A percentile compares a stretch with the other conserved stretches of the same genome.
Conservation (phyloP, 768 basidiomycete species). For the Heimioporus sp. region DNA sequence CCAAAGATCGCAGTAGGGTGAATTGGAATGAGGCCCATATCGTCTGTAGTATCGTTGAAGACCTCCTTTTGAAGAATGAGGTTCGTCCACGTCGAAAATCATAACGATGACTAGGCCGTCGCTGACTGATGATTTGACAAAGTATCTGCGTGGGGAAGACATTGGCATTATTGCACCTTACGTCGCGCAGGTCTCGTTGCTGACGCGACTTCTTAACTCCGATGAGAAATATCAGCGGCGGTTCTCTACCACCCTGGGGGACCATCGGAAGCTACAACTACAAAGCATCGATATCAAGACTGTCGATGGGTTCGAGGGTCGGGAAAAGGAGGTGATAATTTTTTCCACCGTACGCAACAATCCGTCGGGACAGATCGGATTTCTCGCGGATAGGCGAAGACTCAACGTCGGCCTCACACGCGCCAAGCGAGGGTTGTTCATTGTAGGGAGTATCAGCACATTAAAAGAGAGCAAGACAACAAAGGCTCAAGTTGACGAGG, state of each 20-base stretch:
- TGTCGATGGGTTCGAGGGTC: conserved; percentile 92
- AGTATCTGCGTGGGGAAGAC: conserved; percentile 66
- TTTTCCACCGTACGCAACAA: conserved; percentile 93
- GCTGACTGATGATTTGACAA: conserved; percentile 10
- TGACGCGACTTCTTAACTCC: conserved; percentile 62
- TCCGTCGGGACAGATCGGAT: conserved; percentile 73
- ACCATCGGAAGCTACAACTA: conserved; percentile 63
- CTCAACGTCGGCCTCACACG: conserved; percentile 91
- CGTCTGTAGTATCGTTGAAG: conserved; percentile 77
- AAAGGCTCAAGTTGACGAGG: conserved; percentile 17
- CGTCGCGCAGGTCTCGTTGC: conserved; percentile 75
- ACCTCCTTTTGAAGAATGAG: conserved; percentile 72
- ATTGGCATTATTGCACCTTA: conserved; percentile 96
- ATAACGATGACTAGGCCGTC: background rate
- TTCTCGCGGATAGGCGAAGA: conserved; percentile 80
- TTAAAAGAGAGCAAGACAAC: conserved; percentile 47
- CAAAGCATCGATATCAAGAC: conserved; percentile 81
- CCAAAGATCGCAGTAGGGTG: conserved; percentile 67
- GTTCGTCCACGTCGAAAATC: conserved; percentile 40
- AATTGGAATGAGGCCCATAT: conserved; percentile 79
- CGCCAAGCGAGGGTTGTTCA: conserved; percentile 81
- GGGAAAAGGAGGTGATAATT: conserved; percentile 90
- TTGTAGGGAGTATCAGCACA: conserved; percentile 72
- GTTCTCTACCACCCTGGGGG: conserved; percentile 61
- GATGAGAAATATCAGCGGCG: conserved; percentile 52